phyloP scores from a whole-genome alignment of 2,329 filamentous ascomycete species.

The Lachnellula occidentalis region DNA sequence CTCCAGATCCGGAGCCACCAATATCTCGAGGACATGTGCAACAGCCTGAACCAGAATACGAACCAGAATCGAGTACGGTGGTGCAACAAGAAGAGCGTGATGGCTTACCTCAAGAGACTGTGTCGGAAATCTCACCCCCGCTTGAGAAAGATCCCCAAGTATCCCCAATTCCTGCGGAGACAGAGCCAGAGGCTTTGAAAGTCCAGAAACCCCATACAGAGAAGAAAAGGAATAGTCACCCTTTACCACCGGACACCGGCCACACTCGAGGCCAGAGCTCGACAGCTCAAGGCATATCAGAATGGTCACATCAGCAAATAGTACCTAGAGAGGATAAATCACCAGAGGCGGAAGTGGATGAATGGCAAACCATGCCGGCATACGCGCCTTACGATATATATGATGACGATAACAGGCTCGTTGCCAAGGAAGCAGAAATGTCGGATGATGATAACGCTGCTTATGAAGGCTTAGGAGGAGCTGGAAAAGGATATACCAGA shows the following conservation, averaged over 20 bases:
- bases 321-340: conserved; percentile 48
- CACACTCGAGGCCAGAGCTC: conserved; percentile 21
- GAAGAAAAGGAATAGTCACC: not conserved
- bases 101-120: not conserved
- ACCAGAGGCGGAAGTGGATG: conserved; percentile 55
- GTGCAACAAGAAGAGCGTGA: not conserved
- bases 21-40: conserved; percentile 5
- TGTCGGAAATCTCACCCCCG: conserved; percentile 7
- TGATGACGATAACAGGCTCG: conserved; percentile 82
- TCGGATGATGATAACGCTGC: conserved; percentile 62
- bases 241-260: not conserved
- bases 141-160: conserved; percentile 4
- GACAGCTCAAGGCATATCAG: conserved; percentile 46
- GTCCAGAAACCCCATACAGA: not conserved
- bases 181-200: conserved; percentile 2
- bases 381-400: conserved; percentile 93
- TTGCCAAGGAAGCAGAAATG: conserved; percentile 73
- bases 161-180: conserved; percentile 4
- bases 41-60: conserved; percentile 15
- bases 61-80: conserved; percentile 1
- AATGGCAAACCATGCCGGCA: conserved; percentile 92
- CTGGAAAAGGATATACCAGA: conserved; percentile 90
- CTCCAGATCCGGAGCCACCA: conserved; percentile 20
- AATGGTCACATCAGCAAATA: conserved; percentile 86
- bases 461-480: conserved; percentile 76